Evolutionary conservation across 2,329 filamentous ascomycete species (phyloP).

Genomic region (Verticillium isaacii): DNA sequence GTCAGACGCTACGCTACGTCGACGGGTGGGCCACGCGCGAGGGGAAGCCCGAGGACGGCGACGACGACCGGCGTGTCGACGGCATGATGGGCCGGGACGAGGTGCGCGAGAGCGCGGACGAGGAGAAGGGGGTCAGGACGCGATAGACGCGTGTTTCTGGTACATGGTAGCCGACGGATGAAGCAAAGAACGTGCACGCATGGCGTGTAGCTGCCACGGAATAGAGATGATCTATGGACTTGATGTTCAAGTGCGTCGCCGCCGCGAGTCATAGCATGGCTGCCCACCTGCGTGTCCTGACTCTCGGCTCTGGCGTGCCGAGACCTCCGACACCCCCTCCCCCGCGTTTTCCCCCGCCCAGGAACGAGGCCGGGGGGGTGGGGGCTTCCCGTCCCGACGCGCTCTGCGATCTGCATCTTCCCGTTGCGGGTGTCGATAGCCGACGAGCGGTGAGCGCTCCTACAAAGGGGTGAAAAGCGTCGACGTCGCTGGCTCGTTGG

Average conservation of each 20-base stretch:
- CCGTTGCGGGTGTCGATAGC: not conserved
- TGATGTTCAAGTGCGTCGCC: no score
- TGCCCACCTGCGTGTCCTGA: not conserved
- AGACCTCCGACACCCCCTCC: not conserved
- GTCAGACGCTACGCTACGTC: conserved; percentile 46
- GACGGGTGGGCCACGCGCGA: conserved; percentile 45
- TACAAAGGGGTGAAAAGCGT: not conserved
- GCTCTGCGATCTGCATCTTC: not conserved
- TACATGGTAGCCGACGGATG: not conserved
- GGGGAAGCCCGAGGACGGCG: conserved; percentile 47
- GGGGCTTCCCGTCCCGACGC: not conserved
- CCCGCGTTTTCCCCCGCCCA: not conserved
- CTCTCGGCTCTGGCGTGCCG: not conserved
- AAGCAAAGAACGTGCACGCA: no score
- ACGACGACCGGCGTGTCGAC: conserved; percentile 5
- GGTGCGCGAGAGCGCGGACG: conserved; percentile 9
- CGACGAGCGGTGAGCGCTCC: not conserved
- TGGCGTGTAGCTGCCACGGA: no score
- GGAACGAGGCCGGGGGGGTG: not conserved
- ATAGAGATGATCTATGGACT: no score
- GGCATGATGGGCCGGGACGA: conserved; percentile 3
- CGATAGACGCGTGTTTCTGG: not conserved
- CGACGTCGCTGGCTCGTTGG: not conserved
- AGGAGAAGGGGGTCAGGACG: conserved; percentile 20
- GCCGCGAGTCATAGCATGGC: not conserved